phyloP scores from a whole-genome alignment of 176 grass and related monocot species.

The Carex kokanica region DNA sequence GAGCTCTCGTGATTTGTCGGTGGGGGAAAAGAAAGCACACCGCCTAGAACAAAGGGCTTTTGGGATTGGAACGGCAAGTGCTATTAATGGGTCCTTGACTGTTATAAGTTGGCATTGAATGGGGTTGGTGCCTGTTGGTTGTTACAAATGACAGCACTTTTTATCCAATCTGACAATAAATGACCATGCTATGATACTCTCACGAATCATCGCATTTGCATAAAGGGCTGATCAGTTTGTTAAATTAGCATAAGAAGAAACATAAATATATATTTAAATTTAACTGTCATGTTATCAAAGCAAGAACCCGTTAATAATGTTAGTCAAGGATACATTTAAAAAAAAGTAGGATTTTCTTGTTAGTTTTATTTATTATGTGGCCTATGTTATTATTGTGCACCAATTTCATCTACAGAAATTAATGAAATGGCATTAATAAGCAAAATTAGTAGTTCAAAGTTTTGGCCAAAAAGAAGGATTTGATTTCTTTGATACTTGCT shows the following conservation, averaged over 20 bases:
- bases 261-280: neutral
- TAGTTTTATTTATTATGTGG: too few species aligned
- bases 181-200: neutral
- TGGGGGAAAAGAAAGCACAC: neutral
- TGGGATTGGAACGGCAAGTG: neutral
- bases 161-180: slow-evolving; percentile 15
- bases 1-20: slow-evolving; percentile 20
- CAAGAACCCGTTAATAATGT: too few species aligned
- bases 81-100: neutral
- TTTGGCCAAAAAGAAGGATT: too few species aligned
- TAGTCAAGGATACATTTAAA: too few species aligned
- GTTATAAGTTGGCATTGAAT: neutral
- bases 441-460: too few species aligned
- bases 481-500: neutral
- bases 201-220: slow-evolving; percentile 1
- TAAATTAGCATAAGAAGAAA: neutral
- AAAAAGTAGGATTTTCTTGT: too few species aligned
- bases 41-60: neutral
- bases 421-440: too few species aligned
- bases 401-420: too few species aligned
- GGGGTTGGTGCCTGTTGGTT: neutral
- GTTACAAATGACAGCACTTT: neutral
- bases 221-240: neutral
- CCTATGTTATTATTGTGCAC: too few species aligned
- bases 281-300: neutral